Evolutionary conservation across 345 rosid genomes (phyloP).

Genomic region (Pugionium dolabratum): DNA sequence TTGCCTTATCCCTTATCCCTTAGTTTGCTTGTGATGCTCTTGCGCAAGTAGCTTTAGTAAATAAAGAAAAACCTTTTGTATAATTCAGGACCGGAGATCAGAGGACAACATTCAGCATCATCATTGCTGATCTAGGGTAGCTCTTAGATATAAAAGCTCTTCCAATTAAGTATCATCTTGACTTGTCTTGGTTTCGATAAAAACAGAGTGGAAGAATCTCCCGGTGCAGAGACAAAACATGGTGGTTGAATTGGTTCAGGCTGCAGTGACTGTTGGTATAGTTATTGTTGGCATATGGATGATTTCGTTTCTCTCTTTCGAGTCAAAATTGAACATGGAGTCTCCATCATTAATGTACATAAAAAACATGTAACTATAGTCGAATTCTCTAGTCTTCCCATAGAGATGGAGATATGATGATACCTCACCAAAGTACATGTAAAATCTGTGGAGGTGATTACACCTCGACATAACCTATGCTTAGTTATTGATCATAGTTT

Average conservation of each 20-base stretch:
- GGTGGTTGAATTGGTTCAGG: conserved; percentile 68
- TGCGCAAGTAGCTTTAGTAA: conserved; percentile 76
- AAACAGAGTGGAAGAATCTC: conserved; percentile 70
- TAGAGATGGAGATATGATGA: conserved; percentile 29
- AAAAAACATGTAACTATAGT: conserved; percentile 25
- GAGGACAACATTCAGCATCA: conserved; percentile 75
- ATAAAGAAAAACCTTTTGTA: background rate
- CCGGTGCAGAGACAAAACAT: conserved; percentile 58
- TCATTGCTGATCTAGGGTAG: conserved; percentile 88
- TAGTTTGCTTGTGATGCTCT: conserved; percentile 89
- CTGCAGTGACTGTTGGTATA: conserved; percentile 67
- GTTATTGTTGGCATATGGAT: conserved; percentile 84
- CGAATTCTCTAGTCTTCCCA: conserved; percentile 23
- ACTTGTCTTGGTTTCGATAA: conserved; percentile 7
- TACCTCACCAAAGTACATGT: conserved; percentile 27
- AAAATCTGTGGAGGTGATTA: background rate
- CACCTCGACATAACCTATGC: background rate
- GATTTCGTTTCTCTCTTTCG: conserved; percentile 52
- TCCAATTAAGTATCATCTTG: background rate
- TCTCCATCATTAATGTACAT: conserved; percentile 28
- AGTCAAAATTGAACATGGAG: conserved; percentile 27
- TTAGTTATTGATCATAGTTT: background rate
- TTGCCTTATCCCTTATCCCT: background rate
- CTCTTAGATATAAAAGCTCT: conserved; percentile 6
- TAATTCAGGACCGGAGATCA: conserved; percentile 64